Evolutionary conservation across 148 eudicot species (phyloP), one percentile per base, ranked within the genome.

Genomic region (Vaccinium macrocarpon): DNA sequence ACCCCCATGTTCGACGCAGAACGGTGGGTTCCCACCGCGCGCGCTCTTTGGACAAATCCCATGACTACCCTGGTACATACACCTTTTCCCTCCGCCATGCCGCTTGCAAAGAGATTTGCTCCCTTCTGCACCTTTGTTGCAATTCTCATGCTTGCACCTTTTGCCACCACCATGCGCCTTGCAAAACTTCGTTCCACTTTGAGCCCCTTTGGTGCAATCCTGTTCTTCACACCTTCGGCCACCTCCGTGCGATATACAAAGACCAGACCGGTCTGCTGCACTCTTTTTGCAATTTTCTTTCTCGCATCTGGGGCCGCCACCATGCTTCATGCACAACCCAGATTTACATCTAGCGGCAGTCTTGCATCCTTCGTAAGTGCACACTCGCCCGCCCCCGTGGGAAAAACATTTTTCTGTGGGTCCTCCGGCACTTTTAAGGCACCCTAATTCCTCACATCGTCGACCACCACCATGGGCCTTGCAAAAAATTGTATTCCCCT

Each of bases 141-240:
- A 97, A 48, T 96, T 95, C 59, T 86, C 38, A 35, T 0, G 96
- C 93, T 88, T 21, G 25, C 99, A 97, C 62, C 99, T 91, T 80
- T 93, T 97, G 6, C 98, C 99, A 19, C 99, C 99, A 77, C 99
- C 99, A 68, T 97, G 99, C 1, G 99, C 98, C 87, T 97, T 97
- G 90, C 99, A 97, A 38, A 95, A 93, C 95, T 90, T 87, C 0
- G 98, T 95, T 90, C 98, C 93, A 83, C 99, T 98, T 87, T 95
- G 98, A 82, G 99, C 98, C 64, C 99, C 99, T 88, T 95, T 95
- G 25, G 87, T 83, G 82, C 99, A 97, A 8, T 82, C 90, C 3
- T 92, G 91, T 82, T 89, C 86, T 83, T 95, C 96, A 88, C 99
- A 97, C 57, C 99, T 87, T 3, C 99, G 94, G 18, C 99, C 99